These are phyloP conservation scores for Bacidia rubella DNA, from an alignment of 495 filamentous ascomycete species.

Conservation along the genomic window DNA sequence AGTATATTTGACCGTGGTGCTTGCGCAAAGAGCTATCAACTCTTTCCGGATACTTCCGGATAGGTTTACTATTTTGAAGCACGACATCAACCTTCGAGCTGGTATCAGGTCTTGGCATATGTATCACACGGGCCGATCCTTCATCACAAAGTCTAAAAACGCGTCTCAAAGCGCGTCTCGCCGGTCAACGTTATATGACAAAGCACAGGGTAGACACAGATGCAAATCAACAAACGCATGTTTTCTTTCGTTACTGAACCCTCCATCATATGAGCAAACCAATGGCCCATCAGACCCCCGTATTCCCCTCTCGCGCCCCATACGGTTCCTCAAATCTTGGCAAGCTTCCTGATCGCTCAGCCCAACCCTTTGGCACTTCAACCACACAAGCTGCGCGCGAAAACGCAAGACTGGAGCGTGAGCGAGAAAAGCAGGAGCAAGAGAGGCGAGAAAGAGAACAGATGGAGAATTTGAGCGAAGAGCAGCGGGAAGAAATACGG, in stretches of 20 bases:
- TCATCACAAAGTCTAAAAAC: neutral
- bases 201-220: too few species aligned
- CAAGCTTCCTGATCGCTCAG: slow-evolving; percentile 38
- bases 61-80: too few species aligned
- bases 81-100: too few species aligned
- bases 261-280: neutral
- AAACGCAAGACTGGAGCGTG: slow-evolving; percentile 21
- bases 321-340: slow-evolving; percentile 21
- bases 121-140: neutral
- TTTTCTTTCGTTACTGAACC: neutral
- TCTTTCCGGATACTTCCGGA: too few species aligned
- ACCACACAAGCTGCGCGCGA: slow-evolving; percentile 20
- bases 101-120: too few species aligned
- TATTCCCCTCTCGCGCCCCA: slow-evolving; percentile 35
- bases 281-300: slow-evolving; percentile 18
- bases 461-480: slow-evolving; percentile 49
- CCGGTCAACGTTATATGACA: too few species aligned
- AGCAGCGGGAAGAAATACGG: slow-evolving; percentile 78
- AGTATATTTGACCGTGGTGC: too few species aligned
- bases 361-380: slow-evolving; percentile 32
- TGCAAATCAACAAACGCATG: too few species aligned
- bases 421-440: slow-evolving; percentile 22
- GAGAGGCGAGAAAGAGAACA: slow-evolving; percentile 26
- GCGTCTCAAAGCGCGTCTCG: neutral
- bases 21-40: too few species aligned